Base-by-base conservation (phyloP, 2,329 filamentous ascomycete species). In the Epichloe sibirici region DNA sequence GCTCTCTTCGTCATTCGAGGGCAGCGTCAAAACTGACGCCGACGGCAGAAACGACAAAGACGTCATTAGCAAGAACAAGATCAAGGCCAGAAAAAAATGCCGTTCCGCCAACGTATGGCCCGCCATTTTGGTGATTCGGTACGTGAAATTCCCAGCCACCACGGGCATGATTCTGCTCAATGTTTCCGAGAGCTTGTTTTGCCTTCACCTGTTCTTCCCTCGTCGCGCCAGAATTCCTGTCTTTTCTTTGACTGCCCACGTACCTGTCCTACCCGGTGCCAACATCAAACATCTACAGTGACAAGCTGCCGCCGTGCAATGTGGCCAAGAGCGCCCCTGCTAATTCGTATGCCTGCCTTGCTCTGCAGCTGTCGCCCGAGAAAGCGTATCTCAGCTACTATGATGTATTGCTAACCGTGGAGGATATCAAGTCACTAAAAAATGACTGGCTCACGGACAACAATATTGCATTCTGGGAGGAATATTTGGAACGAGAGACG, bases 391-490 rank as follows among this genome's bases (percentile, higher is more conserved):
- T 70, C 45, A 69, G 66, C 57, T 71, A 73, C 56, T 69, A 71
- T 59, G 70, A 71, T 55, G 66, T 69, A n/a, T 60, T 65, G 48
- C 58, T 97, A 60, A 95, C 88, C 49, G 81, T 84, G 65, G 88
- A 93, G 66, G 93, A 98, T 69, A 81, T 97, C 59, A 86, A 90
- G 66, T 85, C 86, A 15, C 79, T 98, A 54, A 89, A 87, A 70
- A 77, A 87, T 69, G 93, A 96, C 74, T 98, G 93, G 93, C 76
- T 98, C 50, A 96, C 91, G 44, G 93, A 98, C 68, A 96, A 95
- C 73, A 90, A 90, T 61, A 97, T 98, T 59, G 85, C 89, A 49
- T 97, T 98, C 66, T 98, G 93, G 91, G 88, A 97, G 77, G 91
- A 97, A 78, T 95, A 82, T 66, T 82, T 98, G 58, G 93, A 98